Conservation (phyloP, 1,139 yeast species). For the Geotrichum citri-aurantii region DNA sequence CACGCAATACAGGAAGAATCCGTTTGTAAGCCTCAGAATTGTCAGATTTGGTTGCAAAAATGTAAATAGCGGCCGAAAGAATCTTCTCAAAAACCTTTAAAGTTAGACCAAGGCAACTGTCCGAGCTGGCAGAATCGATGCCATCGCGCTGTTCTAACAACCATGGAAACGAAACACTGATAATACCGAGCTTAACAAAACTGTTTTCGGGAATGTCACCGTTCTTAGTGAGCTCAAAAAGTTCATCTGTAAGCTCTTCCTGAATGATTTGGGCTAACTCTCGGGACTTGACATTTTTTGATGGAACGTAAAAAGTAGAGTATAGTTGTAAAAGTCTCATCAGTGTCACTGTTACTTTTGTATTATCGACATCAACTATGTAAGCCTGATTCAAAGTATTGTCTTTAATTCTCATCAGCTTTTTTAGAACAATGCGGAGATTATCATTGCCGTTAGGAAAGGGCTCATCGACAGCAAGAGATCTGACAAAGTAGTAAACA, state of each 20-base stretch:
- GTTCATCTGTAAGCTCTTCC: conserved; percentile 14
- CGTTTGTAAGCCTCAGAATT: background rate
- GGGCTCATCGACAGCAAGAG: conserved; percentile 18
- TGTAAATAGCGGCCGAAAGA: conserved; percentile 4
- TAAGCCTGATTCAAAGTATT: background rate
- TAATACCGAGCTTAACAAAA: conserved; percentile 15
- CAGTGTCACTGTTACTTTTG: conserved; percentile 11
- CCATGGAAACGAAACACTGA: conserved; percentile 14
- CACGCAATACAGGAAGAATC: conserved; percentile 11
- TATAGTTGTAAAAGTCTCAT: conserved; percentile 15
- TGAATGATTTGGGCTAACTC: conserved; percentile 3
- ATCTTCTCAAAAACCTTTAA: conserved; percentile 13
- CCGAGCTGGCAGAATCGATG: background rate
- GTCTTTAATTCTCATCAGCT: conserved; percentile 10
- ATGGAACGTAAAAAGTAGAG: conserved; percentile 6
- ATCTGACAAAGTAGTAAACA: conserved; percentile 17
- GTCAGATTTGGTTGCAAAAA: background rate
- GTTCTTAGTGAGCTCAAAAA: conserved; percentile 10
- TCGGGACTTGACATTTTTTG: background rate
- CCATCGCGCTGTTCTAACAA: conserved; percentile 11
- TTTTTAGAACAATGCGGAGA: conserved; percentile 14
- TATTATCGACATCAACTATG: conserved; percentile 6
- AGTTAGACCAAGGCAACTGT: conserved; percentile 3
- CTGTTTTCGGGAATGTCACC: conserved; percentile 8
- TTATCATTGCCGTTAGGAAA: conserved; percentile 15